Percentiles rank a stretch among this genome's conserved stretches.
Evolutionary conservation across 2,329 filamentous ascomycete genomes (phyloP).

Genomic region (Pseudopithomyces maydicus): DNA sequence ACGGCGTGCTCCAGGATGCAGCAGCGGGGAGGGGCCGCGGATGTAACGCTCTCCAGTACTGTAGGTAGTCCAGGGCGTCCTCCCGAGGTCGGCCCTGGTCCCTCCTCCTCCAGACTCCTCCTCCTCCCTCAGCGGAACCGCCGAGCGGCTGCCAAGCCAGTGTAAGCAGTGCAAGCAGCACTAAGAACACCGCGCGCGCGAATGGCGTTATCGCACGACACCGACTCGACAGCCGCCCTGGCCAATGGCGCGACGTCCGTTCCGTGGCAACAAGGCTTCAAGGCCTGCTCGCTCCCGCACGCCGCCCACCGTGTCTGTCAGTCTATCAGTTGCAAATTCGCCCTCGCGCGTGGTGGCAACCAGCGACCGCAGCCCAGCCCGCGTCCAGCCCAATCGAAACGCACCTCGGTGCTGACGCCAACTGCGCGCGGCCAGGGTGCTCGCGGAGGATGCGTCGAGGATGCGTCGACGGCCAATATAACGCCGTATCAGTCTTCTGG

Average conservation of each 20-base stretch:
- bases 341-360: neutral
- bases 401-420: neutral
- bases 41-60: neutral
- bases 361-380: neutral
- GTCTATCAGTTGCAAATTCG: constrained; percentile 1
- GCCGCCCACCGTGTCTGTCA: neutral
- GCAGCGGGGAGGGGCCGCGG: neutral
- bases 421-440: neutral
- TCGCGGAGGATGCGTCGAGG: neutral
- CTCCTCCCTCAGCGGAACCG: neutral
- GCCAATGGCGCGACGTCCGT: neutral
- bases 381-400: neutral
- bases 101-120: neutral
- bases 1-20: neutral
- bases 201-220: constrained; percentile 4
- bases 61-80: no score
- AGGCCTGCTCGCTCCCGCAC: neutral
- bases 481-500: neutral
- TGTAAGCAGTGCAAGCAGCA: neutral
- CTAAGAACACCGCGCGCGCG: neutral
- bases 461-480: constrained; percentile 1
- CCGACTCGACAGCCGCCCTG: neutral
- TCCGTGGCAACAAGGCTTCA: neutral
- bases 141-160: neutral
- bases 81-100: neutral